Evolutionary conservation across 257 asterid genomes (phyloP).

Genomic region (Solanum paucissectum): DNA sequence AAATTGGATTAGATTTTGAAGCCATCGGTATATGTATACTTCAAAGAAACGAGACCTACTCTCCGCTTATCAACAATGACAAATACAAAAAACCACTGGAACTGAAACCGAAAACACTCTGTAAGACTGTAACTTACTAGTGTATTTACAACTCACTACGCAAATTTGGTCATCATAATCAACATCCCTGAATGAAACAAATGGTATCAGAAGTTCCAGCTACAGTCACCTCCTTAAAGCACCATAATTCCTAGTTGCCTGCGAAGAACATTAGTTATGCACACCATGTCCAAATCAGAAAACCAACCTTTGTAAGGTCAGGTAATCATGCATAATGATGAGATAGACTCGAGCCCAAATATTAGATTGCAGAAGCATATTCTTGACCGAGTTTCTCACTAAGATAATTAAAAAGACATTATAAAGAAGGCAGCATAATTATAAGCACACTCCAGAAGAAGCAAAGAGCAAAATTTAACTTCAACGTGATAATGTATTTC

Average conservation of each 20-base stretch:
- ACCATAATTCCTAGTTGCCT: conserved; percentile 1
- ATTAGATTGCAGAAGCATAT: not conserved
- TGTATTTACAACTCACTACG: not conserved
- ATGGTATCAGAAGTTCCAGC: not conserved
- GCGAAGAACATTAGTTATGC: not conserved
- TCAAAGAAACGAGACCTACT: not conserved
- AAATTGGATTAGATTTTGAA: not conserved
- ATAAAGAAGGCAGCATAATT: not conserved
- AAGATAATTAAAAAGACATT: not conserved
- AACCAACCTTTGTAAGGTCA: not conserved
- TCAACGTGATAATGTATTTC: not conserved
- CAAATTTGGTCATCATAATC: not conserved
- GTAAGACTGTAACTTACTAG: not conserved
- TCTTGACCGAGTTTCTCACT: not conserved
- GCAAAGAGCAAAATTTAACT: not conserved
- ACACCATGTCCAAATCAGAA: not conserved
- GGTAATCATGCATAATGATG: not conserved
- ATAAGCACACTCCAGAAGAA: not conserved
- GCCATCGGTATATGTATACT: not conserved
- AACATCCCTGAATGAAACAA: not conserved
- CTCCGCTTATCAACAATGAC: not conserved
- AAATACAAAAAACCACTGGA: not conserved
- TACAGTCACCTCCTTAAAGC: not conserved
- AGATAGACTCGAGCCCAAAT: not conserved
- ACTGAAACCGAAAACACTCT: not conserved